A percentile compares a stretch with the other conserved stretches of the same genome.
Conservation (phyloP, 257 asterid genomes). For the Nicotiana benthamiana region DNA sequence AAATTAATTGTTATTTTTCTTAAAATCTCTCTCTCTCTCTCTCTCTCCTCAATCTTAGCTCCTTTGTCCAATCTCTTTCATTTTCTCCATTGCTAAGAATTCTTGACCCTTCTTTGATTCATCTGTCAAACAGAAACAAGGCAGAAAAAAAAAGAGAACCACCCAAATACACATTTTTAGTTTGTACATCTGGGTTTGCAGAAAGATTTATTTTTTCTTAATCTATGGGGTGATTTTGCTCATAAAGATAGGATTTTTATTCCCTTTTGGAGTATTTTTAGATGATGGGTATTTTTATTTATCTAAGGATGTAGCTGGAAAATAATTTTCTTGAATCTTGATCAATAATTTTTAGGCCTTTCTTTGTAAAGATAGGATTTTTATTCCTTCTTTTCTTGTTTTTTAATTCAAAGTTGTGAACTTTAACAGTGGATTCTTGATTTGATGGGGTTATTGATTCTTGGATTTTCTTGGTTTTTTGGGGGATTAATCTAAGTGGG, state of each 20-base stretch:
- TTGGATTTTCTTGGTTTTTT: constrained; percentile 2
- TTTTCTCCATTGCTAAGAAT: neutral
- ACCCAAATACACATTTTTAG: neutral
- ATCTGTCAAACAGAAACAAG: constrained; percentile 2
- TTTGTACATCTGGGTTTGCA: constrained; percentile 7
- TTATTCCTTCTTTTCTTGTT: neutral
- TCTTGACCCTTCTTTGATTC: constrained; percentile 1
- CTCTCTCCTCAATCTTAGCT: constrained; percentile 48
- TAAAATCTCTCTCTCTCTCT: constrained; percentile 20
- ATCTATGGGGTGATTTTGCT: constrained; percentile 22
- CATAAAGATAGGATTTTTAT: constrained; percentile 35
- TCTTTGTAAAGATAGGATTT: neutral
- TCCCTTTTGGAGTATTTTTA: neutral
- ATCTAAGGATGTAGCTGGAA: constrained; percentile 41
- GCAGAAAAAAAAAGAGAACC: neutral
- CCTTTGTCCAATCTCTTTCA: constrained; percentile 8
- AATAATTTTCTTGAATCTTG: constrained; percentile 5
- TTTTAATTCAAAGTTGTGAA: constrained; percentile 16
- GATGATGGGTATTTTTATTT: constrained; percentile 25
- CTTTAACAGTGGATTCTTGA: constrained; percentile 7
- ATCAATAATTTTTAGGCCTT: neutral
- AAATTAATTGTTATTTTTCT: constrained; percentile 1
- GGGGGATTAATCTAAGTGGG: neutral
- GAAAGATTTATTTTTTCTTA: constrained; percentile 24
- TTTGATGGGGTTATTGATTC: constrained; percentile 9